Base-by-base conservation (phyloP, 1,284 basidiomycete genomes). In the Ceratobasidium sp. region DNA sequence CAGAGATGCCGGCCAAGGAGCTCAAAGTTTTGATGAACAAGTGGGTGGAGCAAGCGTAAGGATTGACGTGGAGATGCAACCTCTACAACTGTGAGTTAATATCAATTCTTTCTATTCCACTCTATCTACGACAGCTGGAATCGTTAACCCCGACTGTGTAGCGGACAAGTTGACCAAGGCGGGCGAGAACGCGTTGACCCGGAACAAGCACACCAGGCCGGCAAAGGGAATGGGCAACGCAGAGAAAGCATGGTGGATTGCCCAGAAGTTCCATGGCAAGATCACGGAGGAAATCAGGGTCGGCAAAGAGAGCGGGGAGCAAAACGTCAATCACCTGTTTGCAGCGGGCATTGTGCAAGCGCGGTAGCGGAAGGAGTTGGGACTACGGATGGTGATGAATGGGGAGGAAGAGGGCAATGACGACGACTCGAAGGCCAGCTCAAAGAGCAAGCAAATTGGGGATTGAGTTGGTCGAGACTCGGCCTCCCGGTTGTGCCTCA, bases 211-310 rank as follows among this genome's bases (percentile, higher is more conserved):
- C 13, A 26, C 23, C 15, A 61, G 33, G 23, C 58, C 58, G 4
- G 58, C 58, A 10, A 61, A 26, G 58, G 58, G 58, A 15, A 61
- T 61, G 58, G 58, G 58, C 3, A 13, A n/a, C 3, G 58, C 23
- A n/a, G 58, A 61, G 33, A 61, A 61, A 13, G 58, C 58, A n/a
- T 61, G 58, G 58, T 61, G 58, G 58, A 15, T 61, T 15, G 58
- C 26, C 26, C 5, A 61, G 33, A 61, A 61, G 23, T 61, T 61
- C 33, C 5, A 61, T 26, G 23, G 15, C 5, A 26, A 33, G 18
- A 61, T 61, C 26, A 13, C 23, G 26, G 33, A n/a, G n/a, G n/a
- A n/a, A n/a, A n/a, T n/a, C 26, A 15, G 58, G 15, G 10, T 26
- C 15, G 6, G 26, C 15, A 15, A 9, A 15, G 9, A 13, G 58